These are phyloP conservation scores for Cutaneotrichosporon curvatum DNA, from an alignment of 1,284 basidiomycete species.

Conservation along the genomic window DNA sequence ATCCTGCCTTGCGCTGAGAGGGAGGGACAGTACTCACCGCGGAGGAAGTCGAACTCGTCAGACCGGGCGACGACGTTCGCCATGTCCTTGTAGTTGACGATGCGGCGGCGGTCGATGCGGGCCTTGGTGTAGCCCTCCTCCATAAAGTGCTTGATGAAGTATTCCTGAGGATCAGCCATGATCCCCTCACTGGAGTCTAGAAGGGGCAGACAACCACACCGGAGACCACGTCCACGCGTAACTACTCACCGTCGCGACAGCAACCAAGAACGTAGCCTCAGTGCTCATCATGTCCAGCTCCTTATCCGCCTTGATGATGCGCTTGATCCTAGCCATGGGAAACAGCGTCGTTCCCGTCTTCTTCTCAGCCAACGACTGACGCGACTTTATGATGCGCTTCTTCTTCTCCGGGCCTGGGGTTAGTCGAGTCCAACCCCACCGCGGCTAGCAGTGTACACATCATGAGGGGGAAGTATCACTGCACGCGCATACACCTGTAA, in stretches of 20 bases:
- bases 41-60: conserved; percentile 43
- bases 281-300: conserved; percentile 46
- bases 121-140: conserved; percentile 45
- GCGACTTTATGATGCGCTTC: conserved; percentile 35
- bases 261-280: conserved; percentile 47
- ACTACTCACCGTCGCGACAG: conserved; percentile 36
- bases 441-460: too few relatives aligned
- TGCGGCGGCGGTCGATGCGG: conserved; percentile 43
- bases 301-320: conserved; percentile 48
- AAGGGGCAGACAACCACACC: too few relatives aligned
- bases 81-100: conserved; percentile 47
- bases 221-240: too few relatives aligned
- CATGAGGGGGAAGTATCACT: too few relatives aligned
- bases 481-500: too few relatives aligned
- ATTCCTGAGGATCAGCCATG: conserved; percentile 30
- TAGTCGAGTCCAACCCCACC: too few relatives aligned
- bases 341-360: conserved; percentile 42
- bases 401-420: conserved; percentile 19
- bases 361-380: conserved; percentile 42
- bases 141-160: conserved; percentile 47
- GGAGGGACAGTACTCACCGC: conserved; percentile 26
- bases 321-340: conserved; percentile 45
- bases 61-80: conserved; percentile 34
- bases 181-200: too few relatives aligned
- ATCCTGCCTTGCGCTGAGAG: conserved; percentile 8